A percentile compares a stretch with the other conserved stretches of the same genome.
phyloP scores from a whole-genome alignment of 768 basidiomycete genomes.

The Pulveroboletus sp. region DNA sequence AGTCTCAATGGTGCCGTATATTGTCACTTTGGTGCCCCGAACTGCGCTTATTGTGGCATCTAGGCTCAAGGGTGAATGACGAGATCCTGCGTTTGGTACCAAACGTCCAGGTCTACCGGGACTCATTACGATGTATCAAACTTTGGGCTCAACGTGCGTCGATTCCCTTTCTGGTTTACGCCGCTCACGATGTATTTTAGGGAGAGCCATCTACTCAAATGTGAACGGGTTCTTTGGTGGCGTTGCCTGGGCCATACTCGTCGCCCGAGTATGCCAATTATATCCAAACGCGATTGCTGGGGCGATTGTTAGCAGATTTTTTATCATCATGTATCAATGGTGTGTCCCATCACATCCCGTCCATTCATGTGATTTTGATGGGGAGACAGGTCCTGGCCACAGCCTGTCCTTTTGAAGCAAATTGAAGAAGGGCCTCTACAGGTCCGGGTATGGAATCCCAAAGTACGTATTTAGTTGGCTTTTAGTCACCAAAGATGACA shows the following conservation, averaged over 20 bases:
- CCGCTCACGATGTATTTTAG: conserved; percentile 39
- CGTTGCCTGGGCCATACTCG: conserved; percentile 97
- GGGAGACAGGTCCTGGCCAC: conserved; percentile 87
- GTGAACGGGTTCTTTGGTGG: conserved; percentile 97
- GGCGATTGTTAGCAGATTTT: conserved; percentile 95
- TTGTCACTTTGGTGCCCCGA: conserved; percentile 2
- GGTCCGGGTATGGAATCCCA: conserved; percentile 98
- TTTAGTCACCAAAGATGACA: too few species aligned
- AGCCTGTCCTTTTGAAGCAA: conserved; percentile 94
- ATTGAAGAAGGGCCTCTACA: conserved; percentile 94
- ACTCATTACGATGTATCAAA: conserved; percentile 93
- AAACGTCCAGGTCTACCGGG: conserved; percentile 90
- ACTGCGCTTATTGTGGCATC: conserved; percentile 8
- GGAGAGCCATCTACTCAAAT: conserved; percentile 95
- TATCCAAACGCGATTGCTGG: conserved; percentile 95
- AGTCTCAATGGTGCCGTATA: conserved; percentile 76
- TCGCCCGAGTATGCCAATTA: conserved; percentile 98
- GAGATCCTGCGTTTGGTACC: conserved; percentile 94
- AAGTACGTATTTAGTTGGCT: conserved; percentile 42
- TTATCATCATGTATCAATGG: conserved; percentile 99
- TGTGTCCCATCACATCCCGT: conserved; percentile 34
- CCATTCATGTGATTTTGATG: conserved; percentile 6
- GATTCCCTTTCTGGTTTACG: neutral
- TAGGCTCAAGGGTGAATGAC: conserved; percentile 94
- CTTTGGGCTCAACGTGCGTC: conserved; percentile 92